Evolutionary conservation across 495 filamentous ascomycete genomes (phyloP).

Genomic region (Filosporella fistucella): DNA sequence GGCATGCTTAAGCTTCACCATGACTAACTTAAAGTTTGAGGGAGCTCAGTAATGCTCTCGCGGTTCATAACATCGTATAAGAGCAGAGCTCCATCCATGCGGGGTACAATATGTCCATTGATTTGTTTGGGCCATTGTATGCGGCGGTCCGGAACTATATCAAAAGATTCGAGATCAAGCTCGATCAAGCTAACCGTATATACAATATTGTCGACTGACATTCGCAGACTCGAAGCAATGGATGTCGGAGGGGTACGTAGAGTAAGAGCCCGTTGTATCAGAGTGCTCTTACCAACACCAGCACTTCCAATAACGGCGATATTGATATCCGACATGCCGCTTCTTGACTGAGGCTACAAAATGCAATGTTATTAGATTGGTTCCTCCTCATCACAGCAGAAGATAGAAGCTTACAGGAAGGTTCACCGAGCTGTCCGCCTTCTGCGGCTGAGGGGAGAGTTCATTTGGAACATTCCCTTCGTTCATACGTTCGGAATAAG

Average conservation of each 20-base stretch:
- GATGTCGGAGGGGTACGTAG: slow-evolving; percentile 51
- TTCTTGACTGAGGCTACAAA: slow-evolving; percentile 23
- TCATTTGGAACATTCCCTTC: slow-evolving; percentile 8
- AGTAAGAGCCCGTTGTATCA: slow-evolving; percentile 76
- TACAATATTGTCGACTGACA: slow-evolving; percentile 69
- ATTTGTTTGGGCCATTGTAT: slow-evolving; percentile 76
- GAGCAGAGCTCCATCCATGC: slow-evolving; percentile 77
- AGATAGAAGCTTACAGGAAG: slow-evolving; percentile 23
- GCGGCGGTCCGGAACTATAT: slow-evolving; percentile 59
- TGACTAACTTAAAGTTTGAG: slow-evolving; percentile 67
- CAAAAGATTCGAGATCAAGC: slow-evolving; percentile 61
- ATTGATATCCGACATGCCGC: slow-evolving; percentile 60
- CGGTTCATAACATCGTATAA: slow-evolving; percentile 81
- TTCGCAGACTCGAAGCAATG: slow-evolving; percentile 58
- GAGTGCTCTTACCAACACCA: slow-evolving; percentile 84
- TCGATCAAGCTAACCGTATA: slow-evolving; percentile 83
- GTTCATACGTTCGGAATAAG: slow-evolving; percentile 7
- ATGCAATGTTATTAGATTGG: neutral
- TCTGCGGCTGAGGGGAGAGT: slow-evolving; percentile 1
- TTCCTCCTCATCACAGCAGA: slow-evolving; percentile 1
- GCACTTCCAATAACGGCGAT: slow-evolving; percentile 80
- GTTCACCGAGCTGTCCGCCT: slow-evolving; percentile 28
- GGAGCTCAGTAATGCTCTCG: slow-evolving; percentile 61
- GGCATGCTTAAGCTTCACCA: neutral
- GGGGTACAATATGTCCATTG: slow-evolving; percentile 59